A percentile compares a stretch with the other conserved stretches of the same genome.
These are phyloP conservation scores for Periconia sp. DNA, from an alignment of 2,329 filamentous ascomycete species.

Conservation along the genomic window DNA sequence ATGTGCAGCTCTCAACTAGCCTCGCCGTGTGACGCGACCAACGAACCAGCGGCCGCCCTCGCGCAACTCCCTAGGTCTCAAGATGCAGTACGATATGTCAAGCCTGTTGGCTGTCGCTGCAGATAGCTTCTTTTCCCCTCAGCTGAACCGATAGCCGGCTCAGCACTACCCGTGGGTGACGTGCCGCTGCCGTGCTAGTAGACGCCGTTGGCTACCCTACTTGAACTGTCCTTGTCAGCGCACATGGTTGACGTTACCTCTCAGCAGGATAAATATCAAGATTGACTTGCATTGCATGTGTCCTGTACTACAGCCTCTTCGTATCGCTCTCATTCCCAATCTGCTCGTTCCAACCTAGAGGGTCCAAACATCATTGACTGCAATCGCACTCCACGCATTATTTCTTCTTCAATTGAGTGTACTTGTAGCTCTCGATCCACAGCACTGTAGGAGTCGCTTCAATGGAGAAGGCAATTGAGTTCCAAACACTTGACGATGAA, in stretches of 20 bases:
- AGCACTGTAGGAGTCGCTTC: background rate
- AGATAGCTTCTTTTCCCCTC: conserved; percentile 31
- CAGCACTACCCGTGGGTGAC: conserved; percentile 9
- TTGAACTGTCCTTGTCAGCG: conserved; percentile 30
- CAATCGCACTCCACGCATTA: no score
- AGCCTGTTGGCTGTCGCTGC: conserved; percentile 35
- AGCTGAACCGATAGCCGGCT: conserved; percentile 24
- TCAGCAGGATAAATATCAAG: conserved; percentile 36
- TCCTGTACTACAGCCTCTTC: conserved; percentile 33
- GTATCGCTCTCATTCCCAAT: conserved; percentile 26
- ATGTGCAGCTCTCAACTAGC: conserved; percentile 27
- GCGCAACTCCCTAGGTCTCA: conserved; percentile 28
- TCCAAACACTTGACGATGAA: conserved; percentile 35
- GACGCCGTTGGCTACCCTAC: conserved; percentile 20
- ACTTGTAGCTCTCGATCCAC: background rate
- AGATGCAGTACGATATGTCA: conserved; percentile 40
- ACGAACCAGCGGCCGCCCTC: conserved; percentile 30
- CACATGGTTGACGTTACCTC: conserved; percentile 41
- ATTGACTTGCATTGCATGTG: conserved; percentile 44
- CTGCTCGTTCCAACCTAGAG: conserved; percentile 17
- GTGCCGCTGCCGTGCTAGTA: conserved; percentile 20
- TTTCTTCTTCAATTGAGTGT: conserved; percentile 3
- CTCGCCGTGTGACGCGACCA: conserved; percentile 29
- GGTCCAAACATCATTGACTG: no score
- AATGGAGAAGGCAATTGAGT: conserved; percentile 42